These are phyloP conservation scores for Boletus subparvulus DNA, from an alignment of 768 basidiomycete species.

Conservation along the genomic window DNA sequence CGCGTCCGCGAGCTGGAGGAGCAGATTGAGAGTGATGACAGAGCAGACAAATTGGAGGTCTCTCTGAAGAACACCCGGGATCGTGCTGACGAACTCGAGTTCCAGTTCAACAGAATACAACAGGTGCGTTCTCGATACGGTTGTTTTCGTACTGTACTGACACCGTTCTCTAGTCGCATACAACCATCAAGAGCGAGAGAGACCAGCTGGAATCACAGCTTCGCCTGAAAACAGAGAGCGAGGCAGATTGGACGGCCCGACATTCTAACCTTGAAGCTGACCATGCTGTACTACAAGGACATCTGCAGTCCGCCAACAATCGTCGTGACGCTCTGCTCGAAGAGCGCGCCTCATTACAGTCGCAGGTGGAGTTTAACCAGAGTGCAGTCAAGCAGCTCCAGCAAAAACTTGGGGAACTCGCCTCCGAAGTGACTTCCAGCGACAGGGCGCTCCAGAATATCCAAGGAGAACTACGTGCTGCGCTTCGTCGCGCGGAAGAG, in stretches of 20 bases:
- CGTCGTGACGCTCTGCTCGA: constrained; percentile 49
- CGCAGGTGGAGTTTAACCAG: constrained; percentile 46
- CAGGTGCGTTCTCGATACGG: constrained; percentile 49
- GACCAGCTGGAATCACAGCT: constrained; percentile 54
- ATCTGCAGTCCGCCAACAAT: constrained; percentile 43
- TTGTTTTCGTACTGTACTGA: background rate
- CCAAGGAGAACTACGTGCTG: constrained; percentile 65
- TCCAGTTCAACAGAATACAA: constrained; percentile 74
- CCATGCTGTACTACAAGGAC: constrained; percentile 38
- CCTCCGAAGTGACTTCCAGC: constrained; percentile 51
- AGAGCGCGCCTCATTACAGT: constrained; percentile 51
- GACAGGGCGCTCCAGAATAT: constrained; percentile 56
- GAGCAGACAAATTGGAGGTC: constrained; percentile 68
- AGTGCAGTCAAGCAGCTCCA: constrained; percentile 52
- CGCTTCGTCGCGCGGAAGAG: constrained; percentile 68
- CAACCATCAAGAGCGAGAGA: constrained; percentile 57
- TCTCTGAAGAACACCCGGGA: constrained; percentile 78
- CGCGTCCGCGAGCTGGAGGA: constrained; percentile 73
- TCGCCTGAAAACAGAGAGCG: constrained; percentile 40
- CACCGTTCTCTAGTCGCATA: constrained; percentile 45
- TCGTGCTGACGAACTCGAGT: constrained; percentile 80
- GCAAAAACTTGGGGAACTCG: constrained; percentile 56
- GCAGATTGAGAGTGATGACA: constrained; percentile 81
- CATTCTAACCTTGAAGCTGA: constrained; percentile 47
- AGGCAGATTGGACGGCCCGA: constrained; percentile 47